Conservation (phyloP, 225 moss, liverwort and hornwort genomes). For the Neckera pumila region DNA sequence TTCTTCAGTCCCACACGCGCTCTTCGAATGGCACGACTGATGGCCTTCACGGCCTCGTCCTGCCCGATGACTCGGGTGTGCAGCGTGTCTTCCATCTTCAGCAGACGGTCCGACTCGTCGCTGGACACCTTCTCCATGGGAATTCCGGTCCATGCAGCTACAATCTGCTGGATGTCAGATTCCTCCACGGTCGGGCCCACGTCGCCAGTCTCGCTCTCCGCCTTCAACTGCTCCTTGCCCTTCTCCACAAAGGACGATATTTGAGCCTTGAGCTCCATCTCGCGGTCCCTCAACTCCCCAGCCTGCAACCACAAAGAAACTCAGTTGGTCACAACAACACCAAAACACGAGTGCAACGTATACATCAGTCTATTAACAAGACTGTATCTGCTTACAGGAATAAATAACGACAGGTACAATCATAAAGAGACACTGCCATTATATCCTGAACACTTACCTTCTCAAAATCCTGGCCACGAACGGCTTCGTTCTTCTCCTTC, state of each 20-base stretch:
- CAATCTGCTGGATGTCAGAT: constrained; percentile 80
- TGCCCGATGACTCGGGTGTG: constrained; percentile 64
- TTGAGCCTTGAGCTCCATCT: constrained; percentile 76
- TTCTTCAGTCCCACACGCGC: constrained; percentile 77
- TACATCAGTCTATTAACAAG: background rate
- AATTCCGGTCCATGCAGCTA: constrained; percentile 81
- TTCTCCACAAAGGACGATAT: constrained; percentile 58
- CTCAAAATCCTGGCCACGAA: constrained; percentile 79
- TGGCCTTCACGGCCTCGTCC: constrained; percentile 73
- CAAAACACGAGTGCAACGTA: background rate
- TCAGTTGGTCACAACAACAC: background rate
- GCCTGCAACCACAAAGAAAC: constrained; percentile 9
- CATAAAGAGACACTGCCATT: background rate
- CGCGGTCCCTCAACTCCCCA: constrained; percentile 62
- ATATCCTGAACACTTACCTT: constrained; percentile 13
- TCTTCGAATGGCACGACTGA: constrained; percentile 63
- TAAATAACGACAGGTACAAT: background rate
- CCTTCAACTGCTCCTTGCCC: constrained; percentile 67
- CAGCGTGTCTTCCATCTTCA: constrained; percentile 77
- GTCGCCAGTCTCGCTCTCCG: constrained; percentile 72
- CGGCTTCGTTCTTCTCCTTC: constrained; percentile 80
- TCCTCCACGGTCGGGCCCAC: constrained; percentile 62
- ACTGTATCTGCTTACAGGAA: too few relatives aligned
- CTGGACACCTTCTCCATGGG: constrained; percentile 82
- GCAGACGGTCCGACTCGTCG: constrained; percentile 63